Base-by-base conservation (phyloP, 495 filamentous ascomycete genomes). In the Acidiella bohemica region DNA sequence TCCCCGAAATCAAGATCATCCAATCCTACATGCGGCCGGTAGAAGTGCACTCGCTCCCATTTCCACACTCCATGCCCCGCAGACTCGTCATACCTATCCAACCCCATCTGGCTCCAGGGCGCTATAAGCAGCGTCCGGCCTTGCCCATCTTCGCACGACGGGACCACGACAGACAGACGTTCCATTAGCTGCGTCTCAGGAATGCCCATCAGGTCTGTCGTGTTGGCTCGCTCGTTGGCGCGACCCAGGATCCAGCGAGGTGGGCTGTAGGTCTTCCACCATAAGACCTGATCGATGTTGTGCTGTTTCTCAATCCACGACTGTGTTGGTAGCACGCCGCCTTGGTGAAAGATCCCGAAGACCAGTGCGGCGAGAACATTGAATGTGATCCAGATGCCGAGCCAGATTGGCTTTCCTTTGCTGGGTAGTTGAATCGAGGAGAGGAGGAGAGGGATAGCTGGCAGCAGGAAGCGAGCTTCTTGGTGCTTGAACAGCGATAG, bases 201-300 rank as follows among this genome's bases (percentile, higher is more conserved):
- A 52, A 82, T 75, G 2, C 85, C 84, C 80, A 93, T 95, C 18
- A 95, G 61, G 53, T 94, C 84, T 10, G 60, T 61, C 0, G 85
- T 93, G n/a, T 59, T 61, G 32, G 88, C 49, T 5, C 57, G 39
- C 21, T 70, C 71, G 45, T 75, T 76, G 51, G 80, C 78, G 7
- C 79, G 72, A 41, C 87, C 84, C 2, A 96, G 66, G 13, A 97
- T 67, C 86, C 90, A 96, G 16, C 81, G 76, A 0, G 90, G 90
- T 5, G 90, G 90, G 47, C 78, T 81, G 58, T 97, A 97, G 0
- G 92, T 96, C 53, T 93, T 93, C 90, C 90, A 97, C 87, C 87
- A 97, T 38, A 93, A 67, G 3, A 81, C 81, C 9, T 80, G 68
- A 4, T 70, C 72, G n/a, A 74, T 71, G 60, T 70, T 52, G 27